Evolutionary conservation across 202 grass and related monocot species (phyloP), one percentile per base, ranked within the genome.

Genomic region (Digitaria exilis): DNA sequence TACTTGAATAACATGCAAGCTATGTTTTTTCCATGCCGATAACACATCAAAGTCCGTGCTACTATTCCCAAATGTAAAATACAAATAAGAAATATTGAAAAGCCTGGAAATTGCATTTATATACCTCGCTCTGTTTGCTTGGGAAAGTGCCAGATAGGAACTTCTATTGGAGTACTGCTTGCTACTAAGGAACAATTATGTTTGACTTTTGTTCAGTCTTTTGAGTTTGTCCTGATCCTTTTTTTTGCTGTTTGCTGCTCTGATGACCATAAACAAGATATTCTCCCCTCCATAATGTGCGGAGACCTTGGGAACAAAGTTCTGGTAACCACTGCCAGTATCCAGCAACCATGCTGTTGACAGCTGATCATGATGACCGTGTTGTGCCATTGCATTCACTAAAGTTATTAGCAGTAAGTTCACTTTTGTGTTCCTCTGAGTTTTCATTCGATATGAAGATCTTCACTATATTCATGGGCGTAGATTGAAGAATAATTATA

Each of bases 311-410:
- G 95, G 92, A 95, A 56, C 88, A 95, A 81, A 87, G 64, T 44
- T 73, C 85, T 65, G 73, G 72, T 66, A 32, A 63, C 37, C 19
- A 81, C 76, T 88, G 52, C 65, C 90, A 93, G 64, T 93, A 95
- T 80, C 90, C 95, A 62, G 79, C 95, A 71, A 93, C 82, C 62
- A 93, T 98, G 92, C 50, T 98, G 39, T 87, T 98, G 80, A 98
- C 92, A 60, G 95, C 90, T 82, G 92, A 95, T 84, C 95, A 98
- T 58, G 95, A 98, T 71, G 95, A 98, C 54, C 95, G 90, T 71
- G 95, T 98, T 60, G 95, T 98, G 43, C 95, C 95, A 49, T 88
- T 98, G 80, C 95, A 98, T 78, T 98, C 95, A 51, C 80, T 98
- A 89, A 98, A 98, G 83, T 71, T 95, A 48, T 85, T 98, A 79